A percentile compares a stretch with the other conserved stretches of the same genome.
Evolutionary conservation across 176 grass and related monocot genomes (phyloP).

Genomic region (Carex scoparia): DNA sequence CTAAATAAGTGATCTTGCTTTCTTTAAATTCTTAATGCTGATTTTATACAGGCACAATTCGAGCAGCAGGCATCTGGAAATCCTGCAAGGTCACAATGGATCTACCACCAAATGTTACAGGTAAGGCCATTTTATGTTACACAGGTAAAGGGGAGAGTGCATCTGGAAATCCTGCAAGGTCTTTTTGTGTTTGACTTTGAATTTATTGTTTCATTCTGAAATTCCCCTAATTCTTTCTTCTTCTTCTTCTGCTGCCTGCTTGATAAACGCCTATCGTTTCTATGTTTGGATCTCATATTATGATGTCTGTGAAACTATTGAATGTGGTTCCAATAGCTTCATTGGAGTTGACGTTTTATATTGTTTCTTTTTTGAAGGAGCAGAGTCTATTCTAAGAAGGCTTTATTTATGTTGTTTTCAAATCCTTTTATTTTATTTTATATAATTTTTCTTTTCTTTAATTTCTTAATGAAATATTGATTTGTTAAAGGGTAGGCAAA

Average conservation of each 20-base stretch:
- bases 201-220: neutral
- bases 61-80: conserved; percentile 63
- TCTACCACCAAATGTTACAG: conserved; percentile 84
- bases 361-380: neutral
- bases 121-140: conserved; percentile 26
- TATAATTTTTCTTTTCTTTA: neutral
- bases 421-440: neutral
- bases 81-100: conserved; percentile 63
- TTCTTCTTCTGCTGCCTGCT: neutral
- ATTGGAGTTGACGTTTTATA: neutral
- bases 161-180: no score
- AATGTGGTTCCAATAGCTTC: neutral
- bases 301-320: neutral
- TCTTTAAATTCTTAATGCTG: neutral
- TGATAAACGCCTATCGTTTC: neutral
- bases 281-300: neutral
- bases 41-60: conserved; percentile 42
- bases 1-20: neutral
- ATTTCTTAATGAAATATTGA: conserved; percentile 7
- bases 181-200: neutral
- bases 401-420: conserved; percentile 9
- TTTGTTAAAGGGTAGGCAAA: neutral
- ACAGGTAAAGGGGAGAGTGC: no score
- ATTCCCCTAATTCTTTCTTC: conserved; percentile 5
- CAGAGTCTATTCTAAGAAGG: conserved; percentile 16